phyloP scores from a whole-genome alignment of 2,329 filamentous ascomycete species.

The Talaromyces rugulosus region DNA sequence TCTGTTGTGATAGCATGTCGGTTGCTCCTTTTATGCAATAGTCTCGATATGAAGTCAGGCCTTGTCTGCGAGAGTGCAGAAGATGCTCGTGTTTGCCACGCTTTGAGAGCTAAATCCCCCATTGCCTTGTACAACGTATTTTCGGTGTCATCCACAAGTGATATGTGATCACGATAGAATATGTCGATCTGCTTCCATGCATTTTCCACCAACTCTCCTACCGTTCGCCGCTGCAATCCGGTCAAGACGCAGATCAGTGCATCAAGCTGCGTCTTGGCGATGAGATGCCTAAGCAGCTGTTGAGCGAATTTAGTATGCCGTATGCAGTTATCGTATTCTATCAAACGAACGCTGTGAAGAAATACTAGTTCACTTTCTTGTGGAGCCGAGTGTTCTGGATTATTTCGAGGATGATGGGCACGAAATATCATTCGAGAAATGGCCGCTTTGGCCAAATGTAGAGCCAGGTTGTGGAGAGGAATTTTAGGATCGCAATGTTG shows the following conservation, averaged over 20 bases:
- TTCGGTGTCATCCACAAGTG: constrained; percentile 9
- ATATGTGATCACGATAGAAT: constrained; percentile 10
- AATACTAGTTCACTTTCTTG: constrained; percentile 13
- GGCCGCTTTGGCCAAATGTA: constrained; percentile 7
- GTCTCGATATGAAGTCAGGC: constrained; percentile 2
- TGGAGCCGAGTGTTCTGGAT: constrained; percentile 7
- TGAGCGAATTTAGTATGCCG: constrained; percentile 10
- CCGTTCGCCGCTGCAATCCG: constrained; percentile 8
- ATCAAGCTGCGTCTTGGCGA: constrained; percentile 11
- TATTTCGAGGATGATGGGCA: constrained; percentile 11
- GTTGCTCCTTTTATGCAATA: not conserved
- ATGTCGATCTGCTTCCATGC: constrained; percentile 14
- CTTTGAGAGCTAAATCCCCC: constrained; percentile 12
- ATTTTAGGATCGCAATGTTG: constrained; percentile 11
- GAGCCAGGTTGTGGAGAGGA: constrained; percentile 11
- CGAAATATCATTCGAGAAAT: constrained; percentile 12
- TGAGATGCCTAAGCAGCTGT: constrained; percentile 13
- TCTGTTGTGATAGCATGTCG: not conserved
- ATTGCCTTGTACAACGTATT: constrained; percentile 9
- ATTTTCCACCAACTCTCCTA: constrained; percentile 9
- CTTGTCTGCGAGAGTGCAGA: not conserved
- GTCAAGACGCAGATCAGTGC: constrained; percentile 10
- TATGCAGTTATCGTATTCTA: constrained; percentile 8
- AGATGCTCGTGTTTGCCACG: constrained; percentile 11
- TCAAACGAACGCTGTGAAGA: constrained; percentile 2